Base-by-base conservation (phyloP, 2,329 filamentous ascomycete genomes). In the Rachicladosporium sp. region DNA sequence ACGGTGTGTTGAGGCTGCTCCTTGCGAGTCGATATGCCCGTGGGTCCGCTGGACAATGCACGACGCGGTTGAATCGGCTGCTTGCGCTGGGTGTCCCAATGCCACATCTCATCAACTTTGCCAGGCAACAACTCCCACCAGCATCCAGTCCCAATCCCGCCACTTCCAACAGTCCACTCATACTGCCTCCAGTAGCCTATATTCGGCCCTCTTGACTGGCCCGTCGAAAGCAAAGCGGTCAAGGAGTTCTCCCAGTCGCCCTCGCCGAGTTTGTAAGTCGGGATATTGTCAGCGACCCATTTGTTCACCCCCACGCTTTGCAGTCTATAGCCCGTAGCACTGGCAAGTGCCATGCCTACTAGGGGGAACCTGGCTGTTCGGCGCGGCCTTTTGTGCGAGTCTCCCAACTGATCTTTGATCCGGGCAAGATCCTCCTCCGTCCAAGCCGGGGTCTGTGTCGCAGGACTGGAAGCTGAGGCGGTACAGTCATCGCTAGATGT, bases 261-360 rank as follows among this genome's bases (percentile, higher is more conserved):
- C 19, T 49, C 40, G 3, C 38, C 31, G 10, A 41, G 10, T 3
- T 42, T 21, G 19, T 54, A 53, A 4, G 41, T 44, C 21, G 52
- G 50, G 12, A 58, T 48, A 34, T 57, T 56, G 3, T 45, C 30
- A 4, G 38, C 41, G 11, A 60, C 46, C 57, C 57, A 60, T 7
- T 46, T 32, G 10, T 35, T 21, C 15, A 58, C 45, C 21, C 38
- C 42, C 3, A 37, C 31, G 6, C 41, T 31, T 31, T 46, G 45
- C 15, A 57, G 41, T 29, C 49, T 45, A 36, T 51, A 39, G 4
- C 41, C 39, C 5, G 48, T 44, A 10, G 48, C 45, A 21, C 49
- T 44, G 29, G 45, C 46, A 11, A 60, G 29, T 10, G 57, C 57
- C 53, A 59, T 54, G 3, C 46, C 48, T 10, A 56, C 48, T 5